A percentile compares a stretch with the other conserved stretches of the same genome.
Evolutionary conservation across 1,284 basidiomycete species (phyloP).

Genomic region (Xerocomus amazonicus): DNA sequence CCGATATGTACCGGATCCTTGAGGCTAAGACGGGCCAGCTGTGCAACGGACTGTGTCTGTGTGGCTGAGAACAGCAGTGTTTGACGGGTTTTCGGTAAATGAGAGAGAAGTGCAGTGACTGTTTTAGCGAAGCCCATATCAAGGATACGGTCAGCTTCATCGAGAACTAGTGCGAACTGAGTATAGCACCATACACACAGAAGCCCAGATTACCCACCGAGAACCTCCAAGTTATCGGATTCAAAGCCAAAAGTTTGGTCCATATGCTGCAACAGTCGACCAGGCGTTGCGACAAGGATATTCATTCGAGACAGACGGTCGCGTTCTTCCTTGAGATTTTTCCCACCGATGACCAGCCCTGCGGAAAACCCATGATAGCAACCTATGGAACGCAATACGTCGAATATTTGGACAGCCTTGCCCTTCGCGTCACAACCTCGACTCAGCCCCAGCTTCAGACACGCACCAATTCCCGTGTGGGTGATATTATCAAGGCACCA

Average conservation of each 20-base stretch:
- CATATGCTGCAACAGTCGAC: conserved; percentile 94
- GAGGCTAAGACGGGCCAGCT: conserved; percentile 88
- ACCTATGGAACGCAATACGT: conserved; percentile 90
- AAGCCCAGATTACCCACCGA: conserved; percentile 54
- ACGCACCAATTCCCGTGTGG: conserved; percentile 87
- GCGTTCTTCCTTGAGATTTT: conserved; percentile 91
- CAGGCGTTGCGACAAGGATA: conserved; percentile 95
- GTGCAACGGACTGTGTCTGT: conserved; percentile 87
- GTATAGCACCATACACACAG: background rate
- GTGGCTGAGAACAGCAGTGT: conserved; percentile 97
- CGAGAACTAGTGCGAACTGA: conserved; percentile 61
- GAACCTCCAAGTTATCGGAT: conserved; percentile 82
- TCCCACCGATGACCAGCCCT: conserved; percentile 94
- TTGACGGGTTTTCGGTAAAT: conserved; percentile 83
- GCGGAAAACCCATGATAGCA: conserved; percentile 91
- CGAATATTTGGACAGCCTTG: conserved; percentile 95
- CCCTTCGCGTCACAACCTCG: conserved; percentile 5
- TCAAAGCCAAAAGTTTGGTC: conserved; percentile 98
- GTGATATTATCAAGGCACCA: conserved; percentile 92
- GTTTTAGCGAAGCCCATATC: conserved; percentile 95
- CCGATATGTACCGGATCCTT: conserved; percentile 81
- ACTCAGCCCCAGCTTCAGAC: conserved; percentile 2
- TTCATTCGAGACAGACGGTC: conserved; percentile 92
- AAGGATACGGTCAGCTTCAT: conserved; percentile 95
- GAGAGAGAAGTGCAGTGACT: conserved; percentile 85